These are phyloP conservation scores for Steccherinum ochraceum DNA, from an alignment of 768 basidiomycete genomes.

Conservation along the genomic window DNA sequence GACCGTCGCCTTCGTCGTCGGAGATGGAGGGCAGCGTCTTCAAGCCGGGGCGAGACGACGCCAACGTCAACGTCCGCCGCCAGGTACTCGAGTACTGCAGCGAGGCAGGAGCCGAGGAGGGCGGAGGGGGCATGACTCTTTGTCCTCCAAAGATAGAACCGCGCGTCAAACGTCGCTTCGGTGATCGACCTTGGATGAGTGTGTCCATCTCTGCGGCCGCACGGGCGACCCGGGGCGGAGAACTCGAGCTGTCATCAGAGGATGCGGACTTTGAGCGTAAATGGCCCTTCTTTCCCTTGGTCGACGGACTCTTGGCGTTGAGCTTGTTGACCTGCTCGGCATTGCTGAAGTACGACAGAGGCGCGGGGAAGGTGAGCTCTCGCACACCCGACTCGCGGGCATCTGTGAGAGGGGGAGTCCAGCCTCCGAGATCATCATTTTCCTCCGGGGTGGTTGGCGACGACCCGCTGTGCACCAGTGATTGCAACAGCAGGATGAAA, in stretches of 20 bases:
- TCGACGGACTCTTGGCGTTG: not conserved
- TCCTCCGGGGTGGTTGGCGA: constrained; percentile 40
- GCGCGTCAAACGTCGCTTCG: constrained; percentile 8
- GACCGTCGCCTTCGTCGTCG: constrained; percentile 31
- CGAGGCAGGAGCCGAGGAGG: constrained; percentile 37
- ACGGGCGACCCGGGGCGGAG: constrained; percentile 11
- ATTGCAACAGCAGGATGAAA: constrained; percentile 68
- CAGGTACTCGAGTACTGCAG: constrained; percentile 41
- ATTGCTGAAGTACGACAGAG: constrained; percentile 43
- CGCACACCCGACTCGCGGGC: constrained; percentile 23
- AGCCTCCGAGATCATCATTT: constrained; percentile 28
- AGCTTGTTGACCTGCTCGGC: not conserved
- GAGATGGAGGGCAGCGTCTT: constrained; percentile 23
- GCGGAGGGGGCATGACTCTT: constrained; percentile 35
- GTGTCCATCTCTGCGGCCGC: constrained; percentile 12
- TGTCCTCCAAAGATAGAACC: constrained; percentile 34
- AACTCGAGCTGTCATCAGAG: constrained; percentile 4
- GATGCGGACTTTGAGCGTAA: constrained; percentile 3
- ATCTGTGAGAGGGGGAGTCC: constrained; percentile 20
- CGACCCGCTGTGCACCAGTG: constrained; percentile 58
- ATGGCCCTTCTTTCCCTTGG: not conserved
- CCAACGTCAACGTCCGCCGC: constrained; percentile 29
- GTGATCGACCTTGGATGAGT: constrained; percentile 1
- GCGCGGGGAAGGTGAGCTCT: constrained; percentile 71
- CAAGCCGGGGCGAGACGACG: constrained; percentile 14